Conservation (phyloP, 2,329 filamentous ascomycete genomes). For the Blastomyces emzantsi region DNA sequence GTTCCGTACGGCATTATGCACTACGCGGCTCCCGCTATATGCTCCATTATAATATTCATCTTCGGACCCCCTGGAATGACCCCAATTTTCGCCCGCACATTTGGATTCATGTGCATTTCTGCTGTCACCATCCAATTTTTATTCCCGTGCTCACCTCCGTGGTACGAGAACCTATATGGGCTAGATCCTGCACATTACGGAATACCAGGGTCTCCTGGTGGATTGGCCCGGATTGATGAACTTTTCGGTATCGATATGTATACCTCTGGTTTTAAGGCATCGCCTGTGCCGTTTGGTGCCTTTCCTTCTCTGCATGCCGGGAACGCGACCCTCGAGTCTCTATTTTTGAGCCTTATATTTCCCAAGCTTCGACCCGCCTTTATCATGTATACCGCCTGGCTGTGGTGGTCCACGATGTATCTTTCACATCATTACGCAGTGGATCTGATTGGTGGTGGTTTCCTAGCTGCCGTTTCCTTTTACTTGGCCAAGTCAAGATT, state of each 20-base stretch:
- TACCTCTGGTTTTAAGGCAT: constrained; percentile 82
- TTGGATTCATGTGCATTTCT: constrained; percentile 85
- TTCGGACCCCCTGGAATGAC: constrained; percentile 79
- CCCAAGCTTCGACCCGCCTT: constrained; percentile 72
- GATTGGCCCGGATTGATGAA: constrained; percentile 77
- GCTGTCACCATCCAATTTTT: constrained; percentile 82
- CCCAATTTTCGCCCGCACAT: constrained; percentile 74
- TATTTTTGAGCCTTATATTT: constrained; percentile 92
- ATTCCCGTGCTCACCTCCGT: constrained; percentile 90
- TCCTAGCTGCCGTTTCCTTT: constrained; percentile 68
- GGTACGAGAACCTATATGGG: constrained; percentile 93
- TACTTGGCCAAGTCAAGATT: constrained; percentile 73
- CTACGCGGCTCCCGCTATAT: constrained; percentile 75
- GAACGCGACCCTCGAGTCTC: constrained; percentile 76
- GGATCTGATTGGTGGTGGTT: constrained; percentile 76
- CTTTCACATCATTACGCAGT: constrained; percentile 95
- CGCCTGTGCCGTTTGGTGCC: constrained; percentile 85
- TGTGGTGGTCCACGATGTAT: constrained; percentile 99
- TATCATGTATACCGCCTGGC: constrained; percentile 77
- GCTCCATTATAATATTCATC: constrained; percentile 70
- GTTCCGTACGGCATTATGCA: constrained; percentile 87
- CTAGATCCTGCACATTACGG: constrained; percentile 86
- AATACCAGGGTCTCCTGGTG: constrained; percentile 81
- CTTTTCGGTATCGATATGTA: constrained; percentile 90
- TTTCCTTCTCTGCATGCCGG: constrained; percentile 91